Evolutionary conservation across 192 early-diverging fungal genomes (phyloP).

Genomic region (Coemansia sp.): DNA sequence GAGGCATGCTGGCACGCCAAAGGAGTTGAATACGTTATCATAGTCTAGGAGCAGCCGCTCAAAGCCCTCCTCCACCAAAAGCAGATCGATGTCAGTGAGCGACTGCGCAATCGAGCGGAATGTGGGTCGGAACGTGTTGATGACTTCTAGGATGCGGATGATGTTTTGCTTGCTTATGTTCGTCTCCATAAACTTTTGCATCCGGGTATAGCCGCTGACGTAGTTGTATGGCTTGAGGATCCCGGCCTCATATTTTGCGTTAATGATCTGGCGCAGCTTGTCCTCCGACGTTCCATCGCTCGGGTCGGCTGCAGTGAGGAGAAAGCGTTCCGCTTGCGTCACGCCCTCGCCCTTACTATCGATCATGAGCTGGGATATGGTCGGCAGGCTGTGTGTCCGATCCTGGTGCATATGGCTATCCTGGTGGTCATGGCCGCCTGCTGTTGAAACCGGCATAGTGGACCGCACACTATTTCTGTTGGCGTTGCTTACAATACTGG

Average conservation of each 20-base stretch:
- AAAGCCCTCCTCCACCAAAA: slow-evolving; percentile 95
- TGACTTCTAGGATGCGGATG: slow-evolving; percentile 80
- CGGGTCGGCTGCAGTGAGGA: slow-evolving; percentile 92
- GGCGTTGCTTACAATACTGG: slow-evolving; percentile 3
- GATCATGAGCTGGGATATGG: slow-evolving; percentile 44
- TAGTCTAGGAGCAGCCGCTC: slow-evolving; percentile 94
- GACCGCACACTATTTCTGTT: not conserved
- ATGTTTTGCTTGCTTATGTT: slow-evolving; percentile 62
- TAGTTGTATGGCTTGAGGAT: slow-evolving; percentile 98
- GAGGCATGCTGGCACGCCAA: slow-evolving; percentile 94
- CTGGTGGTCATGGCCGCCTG: not conserved
- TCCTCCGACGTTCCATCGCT: slow-evolving; percentile 83
- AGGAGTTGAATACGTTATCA: slow-evolving; percentile 90
- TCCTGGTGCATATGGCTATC: not conserved
- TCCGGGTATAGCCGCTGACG: slow-evolving; percentile 83
- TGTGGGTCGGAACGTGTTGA: slow-evolving; percentile 86
- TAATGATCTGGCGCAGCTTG: slow-evolving; percentile 87
- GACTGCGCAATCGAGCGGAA: slow-evolving; percentile 87
- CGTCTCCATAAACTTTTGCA: slow-evolving; percentile 90
- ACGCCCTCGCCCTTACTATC: slow-evolving; percentile 66
- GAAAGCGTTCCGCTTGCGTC: slow-evolving; percentile 67
- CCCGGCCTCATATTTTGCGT: slow-evolving; percentile 95
- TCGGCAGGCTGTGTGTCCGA: slow-evolving; percentile 36
- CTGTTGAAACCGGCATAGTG: slow-evolving; percentile 2
- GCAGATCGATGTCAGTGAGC: slow-evolving; percentile 91